A percentile compares a stretch with the other conserved stretches of the same genome.
Evolutionary conservation across 495 filamentous ascomycete genomes (phyloP).

Genomic region (Penicillium waksmanii): DNA sequence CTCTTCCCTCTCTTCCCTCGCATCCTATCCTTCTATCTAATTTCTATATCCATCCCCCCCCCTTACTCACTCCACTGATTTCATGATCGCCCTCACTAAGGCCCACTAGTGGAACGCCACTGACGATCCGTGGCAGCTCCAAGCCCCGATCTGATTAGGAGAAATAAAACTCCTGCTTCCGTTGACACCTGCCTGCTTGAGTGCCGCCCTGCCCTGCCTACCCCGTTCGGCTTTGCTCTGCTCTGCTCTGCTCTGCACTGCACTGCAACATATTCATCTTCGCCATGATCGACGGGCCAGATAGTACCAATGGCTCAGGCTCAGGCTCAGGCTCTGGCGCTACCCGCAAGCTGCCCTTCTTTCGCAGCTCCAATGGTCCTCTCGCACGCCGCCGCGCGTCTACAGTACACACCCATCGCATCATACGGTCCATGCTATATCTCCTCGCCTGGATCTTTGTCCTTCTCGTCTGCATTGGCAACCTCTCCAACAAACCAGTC

Average conservation of each 20-base stretch:
- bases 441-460: constrained; percentile 75
- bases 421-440: constrained; percentile 70
- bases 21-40: constrained; percentile 2
- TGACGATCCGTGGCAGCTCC: constrained; percentile 3
- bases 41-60: neutral
- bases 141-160: constrained; percentile 8
- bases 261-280: neutral
- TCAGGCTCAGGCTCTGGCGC: constrained; percentile 7
- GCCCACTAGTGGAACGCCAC: constrained; percentile 1
- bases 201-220: neutral
- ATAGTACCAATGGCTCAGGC: constrained; percentile 12
- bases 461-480: constrained; percentile 77
- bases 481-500: constrained; percentile 60
- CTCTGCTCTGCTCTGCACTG: neutral
- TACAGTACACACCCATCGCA: constrained; percentile 42
- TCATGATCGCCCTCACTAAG: constrained; percentile 4
- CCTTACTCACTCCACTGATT: neutral
- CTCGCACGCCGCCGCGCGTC: constrained; percentile 31
- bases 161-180: constrained; percentile 4
- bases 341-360: constrained; percentile 36
- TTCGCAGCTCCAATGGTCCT: constrained; percentile 33
- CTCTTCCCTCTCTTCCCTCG: neutral
- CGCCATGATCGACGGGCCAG: constrained; percentile 21
- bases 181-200: neutral
- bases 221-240: neutral